These are phyloP conservation scores for Trichomonascaceae sp. DNA, from an alignment of 1,139 yeast genomes.

Conservation along the genomic window DNA sequence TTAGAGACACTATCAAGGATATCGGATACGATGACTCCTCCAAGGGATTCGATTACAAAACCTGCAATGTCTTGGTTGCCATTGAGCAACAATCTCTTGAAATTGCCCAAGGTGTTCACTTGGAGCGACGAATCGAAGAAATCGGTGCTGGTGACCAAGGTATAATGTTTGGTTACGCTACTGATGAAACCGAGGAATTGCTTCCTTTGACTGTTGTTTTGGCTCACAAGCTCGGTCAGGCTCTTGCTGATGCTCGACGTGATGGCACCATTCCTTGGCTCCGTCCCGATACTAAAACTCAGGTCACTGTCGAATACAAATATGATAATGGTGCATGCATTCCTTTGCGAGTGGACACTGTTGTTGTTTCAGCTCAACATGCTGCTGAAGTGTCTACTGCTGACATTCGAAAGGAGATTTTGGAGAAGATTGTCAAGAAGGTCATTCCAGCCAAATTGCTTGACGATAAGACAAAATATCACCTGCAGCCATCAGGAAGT, in stretches of 20 bases:
- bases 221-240: conserved; percentile 94
- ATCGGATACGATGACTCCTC: conserved; percentile 96
- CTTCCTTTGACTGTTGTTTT: conserved; percentile 91
- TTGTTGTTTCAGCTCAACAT: conserved; percentile 97
- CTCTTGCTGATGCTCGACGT: conserved; percentile 96
- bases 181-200: conserved; percentile 97
- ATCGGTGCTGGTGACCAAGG: conserved; percentile 99
- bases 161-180: conserved; percentile 99
- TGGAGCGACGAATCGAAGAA: conserved; percentile 93
- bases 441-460: conserved; percentile 86
- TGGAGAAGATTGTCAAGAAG: conserved; percentile 76
- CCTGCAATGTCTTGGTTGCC: conserved; percentile 98
- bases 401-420: conserved; percentile 74
- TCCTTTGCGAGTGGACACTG: conserved; percentile 94
- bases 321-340: conserved; percentile 92
- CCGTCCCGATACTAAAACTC: conserved; percentile 99
- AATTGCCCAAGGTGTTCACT: conserved; percentile 98
- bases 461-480: conserved; percentile 93
- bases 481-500: conserved; percentile 99
- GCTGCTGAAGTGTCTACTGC: conserved; percentile 93
- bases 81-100: conserved; percentile 99
- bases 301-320: conserved; percentile 95
- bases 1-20: conserved; percentile 97
- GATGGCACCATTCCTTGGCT: conserved; percentile 91
- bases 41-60: conserved; percentile 98